Evolutionary conservation across 768 basidiomycete species (phyloP), one percentile per base, ranked within the genome.

Genomic region (Rhodotorula graminis): DNA sequence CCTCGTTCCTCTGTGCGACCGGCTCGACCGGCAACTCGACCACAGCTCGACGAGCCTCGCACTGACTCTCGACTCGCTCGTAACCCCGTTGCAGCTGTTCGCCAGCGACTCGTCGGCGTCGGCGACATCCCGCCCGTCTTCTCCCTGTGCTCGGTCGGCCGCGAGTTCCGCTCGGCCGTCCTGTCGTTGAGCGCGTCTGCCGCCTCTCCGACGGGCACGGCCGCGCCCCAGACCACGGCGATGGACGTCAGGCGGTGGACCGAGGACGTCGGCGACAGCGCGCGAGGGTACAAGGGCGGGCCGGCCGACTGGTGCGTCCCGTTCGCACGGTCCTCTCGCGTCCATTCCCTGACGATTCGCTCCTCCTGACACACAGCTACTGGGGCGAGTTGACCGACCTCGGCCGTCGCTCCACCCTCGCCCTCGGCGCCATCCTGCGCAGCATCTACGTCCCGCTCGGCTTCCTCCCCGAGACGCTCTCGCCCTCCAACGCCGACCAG

Each of bases 371-470:
- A 10, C 25, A 15, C 56, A 75, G 75, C 64, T 50, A 71, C 47
- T 78, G 75, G 77, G 77, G 77, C 61, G 71, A 78, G 47, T 62
- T 78, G 33, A 78, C 77, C 19, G 77, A 78, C 58, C 62, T 75
- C 27, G 77, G 77, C 23, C 71, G 77, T 25, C 57, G 63, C 29
- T 77, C 77, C 33, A 75, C 76, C 25, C 67, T 77, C 29, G 27
- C 60, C 7, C 66, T 78, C 64, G 77, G 77, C 16, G 23, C 47
- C 15, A 29, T 37, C 29, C 62, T 78, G 2, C 73, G 77, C 18
- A 15, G 16, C 1, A 63, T 78, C 57, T 78, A 78, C 59, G 72
- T 76, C 56, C 65, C 61, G 61, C 77, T 78, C 65, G n/a, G 46
- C 25, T 75, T 77, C 57, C 65, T 77, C 33, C 77, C 77, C 6